Conservation (phyloP, 495 filamentous ascomycete species). For the Xylaria curta region DNA sequence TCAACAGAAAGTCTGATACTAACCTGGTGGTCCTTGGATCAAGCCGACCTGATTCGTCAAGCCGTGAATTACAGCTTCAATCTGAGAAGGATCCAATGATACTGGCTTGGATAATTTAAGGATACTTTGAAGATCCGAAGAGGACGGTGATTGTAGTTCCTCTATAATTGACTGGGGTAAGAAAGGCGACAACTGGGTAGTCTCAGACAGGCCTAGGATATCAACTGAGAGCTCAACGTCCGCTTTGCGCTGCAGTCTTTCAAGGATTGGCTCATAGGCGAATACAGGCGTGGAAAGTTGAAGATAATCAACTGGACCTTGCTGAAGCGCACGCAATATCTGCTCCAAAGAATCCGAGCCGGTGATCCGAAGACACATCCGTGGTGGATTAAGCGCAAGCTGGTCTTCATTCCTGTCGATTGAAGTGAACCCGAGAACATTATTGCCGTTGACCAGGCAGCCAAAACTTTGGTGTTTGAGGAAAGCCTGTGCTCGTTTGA, state of each 20-base stretch:
- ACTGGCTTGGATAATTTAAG: constrained; percentile 35
- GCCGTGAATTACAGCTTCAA: constrained; percentile 60
- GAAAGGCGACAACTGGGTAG: constrained; percentile 27
- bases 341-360: constrained; percentile 45
- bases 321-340: constrained; percentile 44
- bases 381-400: constrained; percentile 53
- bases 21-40: constrained; percentile 81
- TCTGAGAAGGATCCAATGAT: constrained; percentile 65
- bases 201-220: constrained; percentile 31
- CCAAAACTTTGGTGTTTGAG: constrained; percentile 67
- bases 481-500: constrained; percentile 56
- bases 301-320: constrained; percentile 54
- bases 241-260: constrained; percentile 61
- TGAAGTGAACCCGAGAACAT: constrained; percentile 67
- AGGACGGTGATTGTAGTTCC: background rate
- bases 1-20: constrained; percentile 17
- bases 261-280: constrained; percentile 73
- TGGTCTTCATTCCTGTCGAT: constrained; percentile 64
- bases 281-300: constrained; percentile 72
- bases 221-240: constrained; percentile 44
- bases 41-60: constrained; percentile 63
- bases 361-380: constrained; percentile 59
- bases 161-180: background rate
- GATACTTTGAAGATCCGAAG: constrained; percentile 28
- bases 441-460: constrained; percentile 58